These are phyloP conservation scores for Sugiyamaella xylanicola DNA, from an alignment of 1,139 yeast species.

Conservation along the genomic window DNA sequence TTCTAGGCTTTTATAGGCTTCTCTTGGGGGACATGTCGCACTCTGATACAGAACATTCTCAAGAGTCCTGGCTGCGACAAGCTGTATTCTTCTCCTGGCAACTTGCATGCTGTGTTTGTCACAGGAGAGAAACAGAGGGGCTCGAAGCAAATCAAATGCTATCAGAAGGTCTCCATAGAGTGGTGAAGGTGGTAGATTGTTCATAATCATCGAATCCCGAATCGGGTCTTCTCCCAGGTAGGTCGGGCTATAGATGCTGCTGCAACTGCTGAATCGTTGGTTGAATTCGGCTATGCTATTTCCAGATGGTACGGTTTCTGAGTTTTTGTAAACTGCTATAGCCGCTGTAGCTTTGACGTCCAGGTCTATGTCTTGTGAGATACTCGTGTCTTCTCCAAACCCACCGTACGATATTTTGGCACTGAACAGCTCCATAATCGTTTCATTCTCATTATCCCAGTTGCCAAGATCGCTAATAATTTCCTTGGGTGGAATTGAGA, in stretches of 20 bases:
- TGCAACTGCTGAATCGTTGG: constrained; percentile 3
- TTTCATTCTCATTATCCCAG: constrained; percentile 4
- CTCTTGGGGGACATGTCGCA: constrained; percentile 9
- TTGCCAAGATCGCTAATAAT: background rate
- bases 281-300: background rate
- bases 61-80: constrained; percentile 31
- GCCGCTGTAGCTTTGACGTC: background rate
- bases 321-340: background rate
- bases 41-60: constrained; percentile 26
- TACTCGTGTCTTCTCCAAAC: constrained; percentile 14
- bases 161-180: constrained; percentile 27
- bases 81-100: constrained; percentile 32
- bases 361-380: background rate
- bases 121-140: constrained; percentile 27
- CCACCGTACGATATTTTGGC: constrained; percentile 20
- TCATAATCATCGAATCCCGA: constrained; percentile 3
- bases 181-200: constrained; percentile 27
- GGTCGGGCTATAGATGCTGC: constrained; percentile 17
- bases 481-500: constrained; percentile 18
- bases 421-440: constrained; percentile 17
- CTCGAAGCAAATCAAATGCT: constrained; percentile 10
- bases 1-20: constrained; percentile 21
- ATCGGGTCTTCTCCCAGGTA: constrained; percentile 1
- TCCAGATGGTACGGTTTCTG: constrained; percentile 11
- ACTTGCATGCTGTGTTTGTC: constrained; percentile 29